Conservation (phyloP, 257 asterid species). For the Penstemon eatonii region DNA sequence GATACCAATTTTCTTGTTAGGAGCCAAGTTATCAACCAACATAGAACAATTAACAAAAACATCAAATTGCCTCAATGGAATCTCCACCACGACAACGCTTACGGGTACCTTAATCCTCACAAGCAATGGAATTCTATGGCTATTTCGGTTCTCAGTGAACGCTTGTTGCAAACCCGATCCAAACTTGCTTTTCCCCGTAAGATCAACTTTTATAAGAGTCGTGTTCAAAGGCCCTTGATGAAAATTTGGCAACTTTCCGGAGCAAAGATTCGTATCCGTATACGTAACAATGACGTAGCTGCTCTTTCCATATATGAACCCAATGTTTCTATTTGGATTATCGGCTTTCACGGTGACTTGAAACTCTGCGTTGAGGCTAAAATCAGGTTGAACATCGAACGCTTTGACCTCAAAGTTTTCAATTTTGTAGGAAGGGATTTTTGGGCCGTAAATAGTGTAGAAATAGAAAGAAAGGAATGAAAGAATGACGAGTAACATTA, state of each 20-base stretch:
- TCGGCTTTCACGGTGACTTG: conserved; percentile 36
- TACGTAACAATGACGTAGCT: conserved; percentile 37
- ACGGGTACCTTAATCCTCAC: conserved; percentile 36
- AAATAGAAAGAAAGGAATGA: conserved; percentile 8
- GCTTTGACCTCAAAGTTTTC: conserved; percentile 37
- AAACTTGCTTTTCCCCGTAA: conserved; percentile 43
- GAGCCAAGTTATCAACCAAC: conserved; percentile 35
- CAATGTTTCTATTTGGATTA: conserved; percentile 47
- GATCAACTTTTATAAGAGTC: conserved; percentile 33
- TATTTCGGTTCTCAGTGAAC: conserved; percentile 17
- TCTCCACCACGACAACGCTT: neutral
- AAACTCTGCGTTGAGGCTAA: conserved; percentile 39
- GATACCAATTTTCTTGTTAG: conserved; percentile 35
- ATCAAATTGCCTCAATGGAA: neutral
- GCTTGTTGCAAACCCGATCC: conserved; percentile 38
- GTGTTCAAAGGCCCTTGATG: conserved; percentile 41
- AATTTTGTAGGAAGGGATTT: conserved; percentile 41
- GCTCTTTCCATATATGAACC: conserved; percentile 39
- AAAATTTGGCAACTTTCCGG: conserved; percentile 50
- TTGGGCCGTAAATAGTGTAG: conserved; percentile 37
- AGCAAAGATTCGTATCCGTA: conserved; percentile 32
- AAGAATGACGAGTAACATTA: conserved; percentile 35
- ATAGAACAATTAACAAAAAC: conserved; percentile 35
- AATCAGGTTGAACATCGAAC: conserved; percentile 39
- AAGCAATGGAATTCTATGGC: conserved; percentile 35